Conservation (phyloP, 2,329 filamentous ascomycete genomes). For the Cladophialophora immunda region DNA sequence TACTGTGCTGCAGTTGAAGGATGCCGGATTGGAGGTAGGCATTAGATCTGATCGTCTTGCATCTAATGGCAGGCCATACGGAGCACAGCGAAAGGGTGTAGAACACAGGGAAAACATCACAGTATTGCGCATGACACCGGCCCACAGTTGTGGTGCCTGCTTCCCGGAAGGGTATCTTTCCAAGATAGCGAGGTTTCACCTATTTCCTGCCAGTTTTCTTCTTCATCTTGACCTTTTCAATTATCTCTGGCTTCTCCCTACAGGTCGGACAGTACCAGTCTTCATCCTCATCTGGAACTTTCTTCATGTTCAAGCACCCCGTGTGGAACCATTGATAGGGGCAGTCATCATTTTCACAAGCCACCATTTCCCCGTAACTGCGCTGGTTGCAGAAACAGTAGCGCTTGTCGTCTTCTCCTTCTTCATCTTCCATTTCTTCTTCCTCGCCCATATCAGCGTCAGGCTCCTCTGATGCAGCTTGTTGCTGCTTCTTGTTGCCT, state of each 20-base stretch:
- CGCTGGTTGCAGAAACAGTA: slow-evolving; percentile 74
- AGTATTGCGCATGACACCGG: not conserved
- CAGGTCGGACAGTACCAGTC: slow-evolving; percentile 67
- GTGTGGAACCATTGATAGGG: slow-evolving; percentile 74
- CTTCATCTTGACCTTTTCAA: slow-evolving; percentile 46
- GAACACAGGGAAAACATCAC: not conserved
- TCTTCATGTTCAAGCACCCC: slow-evolving; percentile 68
- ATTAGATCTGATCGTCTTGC: not conserved
- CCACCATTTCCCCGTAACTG: slow-evolving; percentile 73
- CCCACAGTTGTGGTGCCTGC: not conserved
- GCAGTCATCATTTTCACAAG: slow-evolving; percentile 71
- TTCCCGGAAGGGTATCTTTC: not conserved
- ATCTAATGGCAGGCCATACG: not conserved
- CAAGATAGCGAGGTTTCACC: not conserved
- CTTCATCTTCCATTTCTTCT: slow-evolving; percentile 59
- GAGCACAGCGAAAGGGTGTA: not conserved
- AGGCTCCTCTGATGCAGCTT: slow-evolving; percentile 35
- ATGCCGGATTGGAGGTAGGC: not conserved
- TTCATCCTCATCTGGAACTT: slow-evolving; percentile 65
- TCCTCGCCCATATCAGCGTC: slow-evolving; percentile 56
- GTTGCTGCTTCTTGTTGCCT: slow-evolving; percentile 35
- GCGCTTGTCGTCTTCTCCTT: slow-evolving; percentile 66
- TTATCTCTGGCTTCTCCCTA: slow-evolving; percentile 46
- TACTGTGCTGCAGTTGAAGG: not conserved
- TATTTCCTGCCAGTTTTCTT: slow-evolving; percentile 36